A percentile compares a stretch with the other conserved stretches of the same genome.
These are phyloP conservation scores for Epichloe scottii DNA, from an alignment of 2,329 filamentous ascomycete species.

Conservation along the genomic window DNA sequence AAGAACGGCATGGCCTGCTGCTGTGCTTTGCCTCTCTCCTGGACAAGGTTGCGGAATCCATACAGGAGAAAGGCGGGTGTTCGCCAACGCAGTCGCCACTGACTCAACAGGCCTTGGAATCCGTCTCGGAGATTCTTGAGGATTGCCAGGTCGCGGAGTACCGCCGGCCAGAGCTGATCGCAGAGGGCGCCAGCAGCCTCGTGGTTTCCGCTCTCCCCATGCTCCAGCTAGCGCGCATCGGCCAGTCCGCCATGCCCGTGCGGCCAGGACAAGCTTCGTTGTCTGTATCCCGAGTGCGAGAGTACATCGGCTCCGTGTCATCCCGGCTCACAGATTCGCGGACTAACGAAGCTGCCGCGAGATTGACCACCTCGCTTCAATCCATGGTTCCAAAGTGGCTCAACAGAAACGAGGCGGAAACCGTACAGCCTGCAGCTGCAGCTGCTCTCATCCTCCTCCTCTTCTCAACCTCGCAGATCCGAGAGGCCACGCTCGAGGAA, in stretches of 20 bases:
- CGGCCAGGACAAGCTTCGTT: constrained; percentile 14
- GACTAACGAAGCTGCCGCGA: constrained; percentile 6
- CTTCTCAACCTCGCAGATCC: constrained; percentile 25
- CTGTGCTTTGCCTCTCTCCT: constrained; percentile 48
- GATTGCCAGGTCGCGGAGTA: constrained; percentile 30
- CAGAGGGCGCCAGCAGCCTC: constrained; percentile 47
- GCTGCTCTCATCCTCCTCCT: constrained; percentile 39
- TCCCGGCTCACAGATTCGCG: constrained; percentile 8
- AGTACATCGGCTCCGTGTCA: constrained; percentile 13
- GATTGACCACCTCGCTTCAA: constrained; percentile 16
- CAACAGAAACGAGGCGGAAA: constrained; percentile 35
- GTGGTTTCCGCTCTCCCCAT: constrained; percentile 39
- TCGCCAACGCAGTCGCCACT: constrained; percentile 10
- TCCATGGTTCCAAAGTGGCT: constrained; percentile 33
- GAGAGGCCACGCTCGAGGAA: constrained; percentile 26
- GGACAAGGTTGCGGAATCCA: constrained; percentile 29
- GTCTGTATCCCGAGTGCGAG: constrained; percentile 9
- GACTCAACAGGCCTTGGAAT: constrained; percentile 16
- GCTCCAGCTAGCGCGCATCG: constrained; percentile 25
- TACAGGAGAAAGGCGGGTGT: constrained; percentile 8
- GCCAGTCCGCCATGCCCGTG: constrained; percentile 5
- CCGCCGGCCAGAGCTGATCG: constrained; percentile 51
- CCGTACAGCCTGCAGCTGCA: constrained; percentile 34
- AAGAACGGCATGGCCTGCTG: constrained; percentile 57
- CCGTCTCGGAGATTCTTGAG: constrained; percentile 24